A percentile compares a stretch with the other conserved stretches of the same genome.
phyloP scores from a whole-genome alignment of 176 grass and related monocot genomes.

The Themeda triandra region DNA sequence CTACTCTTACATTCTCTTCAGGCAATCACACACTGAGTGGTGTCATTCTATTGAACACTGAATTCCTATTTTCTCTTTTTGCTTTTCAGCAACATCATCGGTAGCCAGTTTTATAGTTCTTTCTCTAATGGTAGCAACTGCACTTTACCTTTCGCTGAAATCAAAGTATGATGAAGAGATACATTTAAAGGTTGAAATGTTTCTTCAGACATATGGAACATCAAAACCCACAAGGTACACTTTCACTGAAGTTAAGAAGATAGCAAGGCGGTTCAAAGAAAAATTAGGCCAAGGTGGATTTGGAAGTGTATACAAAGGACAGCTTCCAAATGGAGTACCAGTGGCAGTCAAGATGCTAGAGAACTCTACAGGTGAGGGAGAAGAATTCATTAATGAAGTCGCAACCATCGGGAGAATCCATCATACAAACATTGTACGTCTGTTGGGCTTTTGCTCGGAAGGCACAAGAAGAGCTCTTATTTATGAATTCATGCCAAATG shows the following conservation, averaged over 20 bases:
- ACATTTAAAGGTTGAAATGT: conserved; percentile 56
- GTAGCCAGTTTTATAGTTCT: not conserved
- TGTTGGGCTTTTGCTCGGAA: conserved; percentile 52
- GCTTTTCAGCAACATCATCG: not conserved
- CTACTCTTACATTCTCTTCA: not conserved
- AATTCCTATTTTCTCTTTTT: not conserved
- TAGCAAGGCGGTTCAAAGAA: conserved; percentile 44
- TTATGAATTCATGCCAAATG: conserved; percentile 60
- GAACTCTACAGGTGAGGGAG: conserved; percentile 39
- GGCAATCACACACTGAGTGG: not conserved
- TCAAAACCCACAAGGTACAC: conserved; percentile 60
- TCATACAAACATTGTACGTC: conserved; percentile 59
- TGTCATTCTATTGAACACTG: not conserved
- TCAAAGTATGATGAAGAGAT: conserved; percentile 29
- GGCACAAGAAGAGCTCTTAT: conserved; percentile 37
- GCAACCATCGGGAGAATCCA: conserved; percentile 62
- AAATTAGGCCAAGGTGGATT: conserved; percentile 53
- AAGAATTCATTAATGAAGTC: conserved; percentile 79
- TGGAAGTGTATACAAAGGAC: conserved; percentile 55
- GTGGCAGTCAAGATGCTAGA: conserved; percentile 77
- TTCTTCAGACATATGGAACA: conserved; percentile 50
- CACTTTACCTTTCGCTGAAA: conserved; percentile 22
- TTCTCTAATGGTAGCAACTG: not conserved
- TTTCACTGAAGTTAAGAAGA: conserved; percentile 59
- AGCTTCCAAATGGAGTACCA: conserved; percentile 49